Evolutionary conservation across 257 asterid species (phyloP).

Genomic region (Nicotiana obtusifolia): DNA sequence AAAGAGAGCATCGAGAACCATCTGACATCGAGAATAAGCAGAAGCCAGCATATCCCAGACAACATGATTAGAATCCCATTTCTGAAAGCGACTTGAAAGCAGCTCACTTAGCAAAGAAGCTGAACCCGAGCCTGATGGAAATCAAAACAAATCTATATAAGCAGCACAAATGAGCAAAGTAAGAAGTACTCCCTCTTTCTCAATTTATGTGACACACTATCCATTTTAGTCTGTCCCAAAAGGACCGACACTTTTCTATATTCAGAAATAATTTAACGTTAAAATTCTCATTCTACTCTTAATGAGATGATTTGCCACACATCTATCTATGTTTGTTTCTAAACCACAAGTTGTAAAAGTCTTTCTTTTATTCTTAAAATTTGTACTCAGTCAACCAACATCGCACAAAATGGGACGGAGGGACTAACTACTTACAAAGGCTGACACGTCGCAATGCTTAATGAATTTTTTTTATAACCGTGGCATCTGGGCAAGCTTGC

Average conservation of each 20-base stretch:
- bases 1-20: slow-evolving; percentile 65
- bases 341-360: background rate
- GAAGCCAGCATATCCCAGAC: slow-evolving; percentile 76
- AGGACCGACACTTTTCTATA: background rate
- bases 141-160: slow-evolving; percentile 48
- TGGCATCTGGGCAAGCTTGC: too few species aligned
- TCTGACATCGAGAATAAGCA: slow-evolving; percentile 45
- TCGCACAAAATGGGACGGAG: background rate
- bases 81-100: slow-evolving; percentile 43
- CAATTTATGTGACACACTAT: background rate
- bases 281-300: background rate
- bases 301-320: background rate
- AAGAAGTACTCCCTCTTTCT: slow-evolving; percentile 15
- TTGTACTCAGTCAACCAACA: too few species aligned
- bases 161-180: slow-evolving; percentile 24
- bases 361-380: background rate
- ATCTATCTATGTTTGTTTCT: background rate
- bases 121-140: slow-evolving; percentile 70
- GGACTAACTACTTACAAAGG: background rate
- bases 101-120: slow-evolving; percentile 58
- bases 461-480: too few species aligned
- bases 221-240: background rate
- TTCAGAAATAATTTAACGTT: background rate
- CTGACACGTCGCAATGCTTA: too few species aligned
- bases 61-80: slow-evolving; percentile 36